Percentiles rank a stretch among this genome's conserved stretches.
Evolutionary conservation across 2,329 filamentous ascomycete genomes (phyloP).

Genomic region (Cryphonectria naterciae): DNA sequence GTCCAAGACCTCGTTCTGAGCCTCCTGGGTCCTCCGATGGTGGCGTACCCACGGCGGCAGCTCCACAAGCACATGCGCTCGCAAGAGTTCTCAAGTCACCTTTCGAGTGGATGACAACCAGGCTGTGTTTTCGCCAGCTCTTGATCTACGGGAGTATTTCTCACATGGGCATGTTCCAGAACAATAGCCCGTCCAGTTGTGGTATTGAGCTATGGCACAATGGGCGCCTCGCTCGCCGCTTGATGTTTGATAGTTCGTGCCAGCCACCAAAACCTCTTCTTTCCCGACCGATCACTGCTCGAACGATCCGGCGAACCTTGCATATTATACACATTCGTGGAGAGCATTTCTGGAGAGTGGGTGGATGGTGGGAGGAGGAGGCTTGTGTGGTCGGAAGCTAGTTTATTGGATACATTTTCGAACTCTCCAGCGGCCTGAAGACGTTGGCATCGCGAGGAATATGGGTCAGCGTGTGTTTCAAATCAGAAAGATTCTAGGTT

Average conservation of each 20-base stretch:
- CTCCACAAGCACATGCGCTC: not conserved
- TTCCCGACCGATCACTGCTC: not conserved
- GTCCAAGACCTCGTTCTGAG: too few species aligned
- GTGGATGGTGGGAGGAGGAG: too few species aligned
- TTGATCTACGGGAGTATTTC: not conserved
- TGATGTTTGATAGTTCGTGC: not conserved
- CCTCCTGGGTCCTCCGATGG: not conserved
- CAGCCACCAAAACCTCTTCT: not conserved
- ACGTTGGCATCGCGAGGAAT: not conserved
- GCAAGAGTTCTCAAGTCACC: not conserved
- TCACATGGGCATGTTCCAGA: not conserved
- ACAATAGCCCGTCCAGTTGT: not conserved
- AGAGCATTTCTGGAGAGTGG: not conserved
- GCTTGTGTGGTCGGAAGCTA: not conserved
- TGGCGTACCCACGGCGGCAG: not conserved
- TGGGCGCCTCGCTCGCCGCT: not conserved
- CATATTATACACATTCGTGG: not conserved
- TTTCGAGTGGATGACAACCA: not conserved
- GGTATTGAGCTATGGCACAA: not conserved
- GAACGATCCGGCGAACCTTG: not conserved
- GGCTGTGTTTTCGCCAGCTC: not conserved
- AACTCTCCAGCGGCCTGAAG: not conserved
- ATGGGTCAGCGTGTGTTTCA: not conserved
- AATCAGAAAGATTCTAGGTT: not conserved
- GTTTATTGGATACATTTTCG: not conserved